A percentile compares a stretch with the other conserved stretches of the same genome.
These are phyloP conservation scores for Suillus luteus DNA, from an alignment of 768 basidiomycete genomes.

Conservation along the genomic window DNA sequence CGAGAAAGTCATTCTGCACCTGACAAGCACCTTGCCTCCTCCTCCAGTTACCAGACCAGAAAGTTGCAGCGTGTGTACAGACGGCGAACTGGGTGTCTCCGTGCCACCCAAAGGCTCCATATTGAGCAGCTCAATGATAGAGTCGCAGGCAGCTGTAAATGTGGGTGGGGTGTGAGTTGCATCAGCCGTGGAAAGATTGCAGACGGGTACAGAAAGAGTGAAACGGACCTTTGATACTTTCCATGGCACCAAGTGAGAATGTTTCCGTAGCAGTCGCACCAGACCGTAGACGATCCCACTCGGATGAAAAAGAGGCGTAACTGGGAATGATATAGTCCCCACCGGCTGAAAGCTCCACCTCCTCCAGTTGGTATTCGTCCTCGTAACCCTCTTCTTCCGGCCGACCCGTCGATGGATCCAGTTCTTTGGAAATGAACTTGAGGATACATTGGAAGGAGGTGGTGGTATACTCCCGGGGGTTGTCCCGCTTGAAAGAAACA, in stretches of 20 bases:
- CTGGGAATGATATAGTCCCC: conserved; percentile 96
- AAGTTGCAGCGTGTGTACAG: conserved; percentile 92
- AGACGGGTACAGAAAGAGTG: conserved; percentile 11
- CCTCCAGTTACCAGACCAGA: conserved; percentile 91
- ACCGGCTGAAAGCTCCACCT: conserved; percentile 89
- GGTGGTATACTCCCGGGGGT: conserved; percentile 72
- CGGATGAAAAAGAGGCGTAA: conserved; percentile 87
- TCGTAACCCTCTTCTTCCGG: conserved; percentile 99
- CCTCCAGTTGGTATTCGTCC: conserved; percentile 97
- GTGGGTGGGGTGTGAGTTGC: conserved; percentile 11
- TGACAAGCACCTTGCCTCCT: conserved; percentile 93
- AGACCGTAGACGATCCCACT: conserved; percentile 90
- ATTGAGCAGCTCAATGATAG: conserved; percentile 92
- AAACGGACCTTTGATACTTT: conserved; percentile 85
- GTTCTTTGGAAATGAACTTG: conserved; percentile 95
- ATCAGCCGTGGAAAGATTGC: conserved; percentile 15
- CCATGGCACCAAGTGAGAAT: conserved; percentile 89
- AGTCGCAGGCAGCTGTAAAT: conserved; percentile 86
- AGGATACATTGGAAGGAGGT: conserved; percentile 90
- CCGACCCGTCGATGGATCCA: conserved; percentile 92
- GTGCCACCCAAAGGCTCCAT: conserved; percentile 97
- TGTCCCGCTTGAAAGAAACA: conserved; percentile 88
- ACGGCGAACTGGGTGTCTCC: conserved; percentile 75
- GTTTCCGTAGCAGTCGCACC: conserved; percentile 87
- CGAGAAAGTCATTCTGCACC: conserved; percentile 94